Evolutionary conservation across 2,329 filamentous ascomycete genomes (phyloP).

Genomic region (Cladosporium austrohemisphaericum): DNA sequence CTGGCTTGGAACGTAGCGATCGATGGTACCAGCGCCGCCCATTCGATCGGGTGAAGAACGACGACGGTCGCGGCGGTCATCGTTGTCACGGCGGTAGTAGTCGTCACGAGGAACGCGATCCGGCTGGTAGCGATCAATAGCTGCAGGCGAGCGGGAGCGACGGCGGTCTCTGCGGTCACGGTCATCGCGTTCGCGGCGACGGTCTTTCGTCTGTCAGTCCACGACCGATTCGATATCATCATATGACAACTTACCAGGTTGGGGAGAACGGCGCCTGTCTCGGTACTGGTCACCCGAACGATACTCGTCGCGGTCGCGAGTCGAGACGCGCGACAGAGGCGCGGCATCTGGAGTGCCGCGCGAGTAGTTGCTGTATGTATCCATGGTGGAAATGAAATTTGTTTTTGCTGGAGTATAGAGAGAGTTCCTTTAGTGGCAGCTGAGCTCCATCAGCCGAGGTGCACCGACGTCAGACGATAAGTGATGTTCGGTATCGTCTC

Average conservation of each 20-base stretch:
- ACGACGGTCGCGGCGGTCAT: constrained; percentile 59
- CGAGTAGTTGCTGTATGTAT: constrained; percentile 18
- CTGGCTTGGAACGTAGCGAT: constrained; percentile 78
- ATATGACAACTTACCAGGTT: constrained; percentile 18
- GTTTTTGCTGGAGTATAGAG: constrained; percentile 18
- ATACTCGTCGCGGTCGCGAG: constrained; percentile 25
- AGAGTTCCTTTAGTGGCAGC: neutral
- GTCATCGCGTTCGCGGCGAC: constrained; percentile 32
- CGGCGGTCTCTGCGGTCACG: constrained; percentile 50
- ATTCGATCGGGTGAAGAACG: constrained; percentile 47
- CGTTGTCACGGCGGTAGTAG: constrained; percentile 59
- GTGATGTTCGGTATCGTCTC: neutral
- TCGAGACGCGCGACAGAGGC: constrained; percentile 19
- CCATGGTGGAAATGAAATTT: constrained; percentile 11
- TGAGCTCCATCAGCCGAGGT: constrained; percentile 15
- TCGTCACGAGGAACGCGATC: constrained; percentile 64
- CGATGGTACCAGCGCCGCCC: constrained; percentile 62
- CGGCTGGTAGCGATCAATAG: constrained; percentile 75
- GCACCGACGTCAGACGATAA: constrained; percentile 1
- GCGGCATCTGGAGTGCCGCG: constrained; percentile 15
- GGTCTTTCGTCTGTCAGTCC: constrained; percentile 24
- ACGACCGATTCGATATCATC: neutral
- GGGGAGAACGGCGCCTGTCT: constrained; percentile 27
- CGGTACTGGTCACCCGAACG: constrained; percentile 27
- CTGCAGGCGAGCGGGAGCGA: constrained; percentile 67